Base-by-base conservation (phyloP, 2,329 filamentous ascomycete genomes). In the Sclerotinia borealis region DNA sequence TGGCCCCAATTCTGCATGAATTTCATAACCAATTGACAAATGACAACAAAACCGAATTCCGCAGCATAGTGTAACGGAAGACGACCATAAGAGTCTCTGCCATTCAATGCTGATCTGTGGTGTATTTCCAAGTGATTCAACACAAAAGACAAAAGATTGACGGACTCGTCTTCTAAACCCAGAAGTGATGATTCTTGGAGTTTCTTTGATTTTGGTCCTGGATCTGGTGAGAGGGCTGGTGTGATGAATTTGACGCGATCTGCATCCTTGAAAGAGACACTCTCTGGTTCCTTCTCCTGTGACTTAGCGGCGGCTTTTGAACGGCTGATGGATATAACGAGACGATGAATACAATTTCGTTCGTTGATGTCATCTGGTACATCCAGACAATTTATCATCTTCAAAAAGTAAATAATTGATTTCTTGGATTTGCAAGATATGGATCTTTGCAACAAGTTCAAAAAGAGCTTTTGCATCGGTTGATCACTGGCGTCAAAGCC, bases 351-450 rank as follows among this genome's bases (percentile, higher is more conserved):
- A 74, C 92, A 95, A 74, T 97, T 99, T 15, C 95, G 88, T 71
- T 89, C 88, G 76, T 98, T 96, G 73, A 99, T 92, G 72, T 98
- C 95, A 69, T 96, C 91, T 2, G 90, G 85, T 72, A 96, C 93
- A 56, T 96, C 87, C 2, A 98, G 81, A 1, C 84, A 87, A 50
- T 86, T 83, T 59, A 95, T 81, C 48, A 86, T 83, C 13, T 80
- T 77, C 2, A 99, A 76, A 1, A 98, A 81, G 64, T 83, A 83
- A n/a, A 83, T 78, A 56, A 97, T 89, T 71, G 86, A 92, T 29
- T 80, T 76, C 70, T 83, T 88, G 0, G 90, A 85, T 58, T 85
- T 85, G 63, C 83, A 83, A 3, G 89, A 88, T 63, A 95, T 91
- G 1, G 90, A 83, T 65, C 91, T 81, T 77, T 96, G 88, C 63